Percentiles rank a stretch among this genome's conserved stretches.
These are phyloP conservation scores for Naumovozyma baii DNA, from an alignment of 805 yeast genomes.

Conservation along the genomic window DNA sequence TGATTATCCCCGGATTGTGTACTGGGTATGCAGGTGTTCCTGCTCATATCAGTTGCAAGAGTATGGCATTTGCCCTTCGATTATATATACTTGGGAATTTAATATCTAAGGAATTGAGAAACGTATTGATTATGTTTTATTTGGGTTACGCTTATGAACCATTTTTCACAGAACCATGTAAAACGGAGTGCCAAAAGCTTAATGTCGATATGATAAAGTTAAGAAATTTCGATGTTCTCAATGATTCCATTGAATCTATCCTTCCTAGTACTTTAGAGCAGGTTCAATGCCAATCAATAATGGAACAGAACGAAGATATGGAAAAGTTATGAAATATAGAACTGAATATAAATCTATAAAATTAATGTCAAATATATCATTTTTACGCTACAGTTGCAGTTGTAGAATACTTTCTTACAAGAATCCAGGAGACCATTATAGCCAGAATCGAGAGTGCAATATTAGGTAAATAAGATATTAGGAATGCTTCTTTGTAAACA, in stretches of 20 bases:
- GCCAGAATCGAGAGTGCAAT: slow-evolving; percentile 16
- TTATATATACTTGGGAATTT: slow-evolving; percentile 11
- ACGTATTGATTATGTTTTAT: slow-evolving; percentile 22
- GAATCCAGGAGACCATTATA: slow-evolving; percentile 9
- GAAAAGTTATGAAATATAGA: neutral
- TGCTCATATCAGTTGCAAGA: slow-evolving; percentile 16
- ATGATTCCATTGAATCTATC: slow-evolving; percentile 13
- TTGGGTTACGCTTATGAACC: slow-evolving; percentile 17
- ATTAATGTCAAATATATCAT: no score
- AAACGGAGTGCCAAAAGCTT: slow-evolving; percentile 13
- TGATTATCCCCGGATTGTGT: slow-evolving; percentile 27
- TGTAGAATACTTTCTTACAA: slow-evolving; percentile 8
- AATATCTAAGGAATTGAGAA: slow-evolving; percentile 16
- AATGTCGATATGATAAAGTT: slow-evolving; percentile 12
- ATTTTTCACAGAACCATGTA: slow-evolving; percentile 13
- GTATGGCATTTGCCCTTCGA: slow-evolving; percentile 25
- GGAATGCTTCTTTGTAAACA: slow-evolving; percentile 21
- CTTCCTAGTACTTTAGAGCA: slow-evolving; percentile 9
- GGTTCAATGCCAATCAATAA: neutral
- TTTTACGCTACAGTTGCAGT: neutral
- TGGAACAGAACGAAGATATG: neutral
- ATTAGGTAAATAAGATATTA: slow-evolving; percentile 24
- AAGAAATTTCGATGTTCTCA: slow-evolving; percentile 11
- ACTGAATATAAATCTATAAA: neutral
- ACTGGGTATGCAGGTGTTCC: slow-evolving; percentile 30